A percentile compares a stretch with the other conserved stretches of the same genome.
Conservation (phyloP, 306 rosid genomes). For the Casuarina equisetifolia region DNA sequence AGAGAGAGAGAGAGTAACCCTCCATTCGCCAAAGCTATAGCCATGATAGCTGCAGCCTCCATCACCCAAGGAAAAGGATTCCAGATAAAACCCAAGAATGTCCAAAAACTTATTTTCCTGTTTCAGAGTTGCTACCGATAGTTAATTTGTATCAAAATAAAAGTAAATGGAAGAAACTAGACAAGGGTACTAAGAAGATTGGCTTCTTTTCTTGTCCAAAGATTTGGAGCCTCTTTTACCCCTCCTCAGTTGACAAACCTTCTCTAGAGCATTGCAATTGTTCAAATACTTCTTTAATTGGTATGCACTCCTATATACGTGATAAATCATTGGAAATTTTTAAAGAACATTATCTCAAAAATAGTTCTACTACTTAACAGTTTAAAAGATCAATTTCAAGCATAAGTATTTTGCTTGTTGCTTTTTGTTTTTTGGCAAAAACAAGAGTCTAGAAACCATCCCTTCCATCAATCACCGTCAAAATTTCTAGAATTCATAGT, state of each 20-base stretch:
- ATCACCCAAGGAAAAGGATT: slow-evolving; percentile 96
- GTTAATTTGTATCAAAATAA: not conserved
- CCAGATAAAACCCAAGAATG: slow-evolving; percentile 96
- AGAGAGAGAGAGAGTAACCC: slow-evolving; percentile 47
- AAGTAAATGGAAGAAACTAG: not conserved
- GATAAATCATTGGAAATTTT: not conserved
- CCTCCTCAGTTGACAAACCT: slow-evolving; percentile 74
- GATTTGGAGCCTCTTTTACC: slow-evolving; percentile 57
- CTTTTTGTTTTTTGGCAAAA: not conserved
- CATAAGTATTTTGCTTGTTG: not conserved
- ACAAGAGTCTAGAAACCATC: not conserved
- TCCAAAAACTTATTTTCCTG: slow-evolving; percentile 77
- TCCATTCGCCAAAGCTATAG: slow-evolving; percentile 89
- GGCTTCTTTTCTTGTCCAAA: slow-evolving; percentile 90
- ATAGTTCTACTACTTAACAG: not conserved
- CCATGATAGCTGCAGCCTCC: slow-evolving; percentile 94
- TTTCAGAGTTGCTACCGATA: slow-evolving; percentile 7
- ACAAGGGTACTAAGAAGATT: not conserved
- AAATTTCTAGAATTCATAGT: not conserved
- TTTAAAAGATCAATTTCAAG: not conserved
- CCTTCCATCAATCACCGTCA: not conserved
- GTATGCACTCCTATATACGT: slow-evolving; percentile 64
- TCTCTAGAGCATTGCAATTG: slow-evolving; percentile 71
- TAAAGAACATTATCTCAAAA: not conserved
- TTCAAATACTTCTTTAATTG: slow-evolving; percentile 76